Conservation (phyloP, 208 protist genomes). For the Acanthamoeba castellanii region DNA sequence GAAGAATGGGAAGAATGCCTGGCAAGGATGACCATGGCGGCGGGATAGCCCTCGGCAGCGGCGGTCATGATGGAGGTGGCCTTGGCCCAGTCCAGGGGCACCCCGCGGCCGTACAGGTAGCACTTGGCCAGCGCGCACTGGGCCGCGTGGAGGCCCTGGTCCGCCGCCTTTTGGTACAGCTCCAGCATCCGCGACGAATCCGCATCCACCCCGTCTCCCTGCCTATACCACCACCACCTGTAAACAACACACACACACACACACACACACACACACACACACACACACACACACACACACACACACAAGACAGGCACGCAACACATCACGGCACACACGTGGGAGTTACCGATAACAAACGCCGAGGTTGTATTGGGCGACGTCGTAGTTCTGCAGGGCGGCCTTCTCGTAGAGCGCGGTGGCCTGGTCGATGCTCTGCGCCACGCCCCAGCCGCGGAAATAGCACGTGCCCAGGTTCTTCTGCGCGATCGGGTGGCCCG, state of each 20-base stretch:
- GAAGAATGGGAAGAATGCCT: neutral
- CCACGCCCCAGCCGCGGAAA: neutral
- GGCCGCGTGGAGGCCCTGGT: neutral
- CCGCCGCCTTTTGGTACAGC: constrained; percentile 1
- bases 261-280: no score
- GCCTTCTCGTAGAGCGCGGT: constrained; percentile 15
- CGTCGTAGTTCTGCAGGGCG: constrained; percentile 13
- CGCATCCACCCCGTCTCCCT: neutral
- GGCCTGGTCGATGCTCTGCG: constrained; percentile 22
- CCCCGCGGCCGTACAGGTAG: neutral
- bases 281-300: no score
- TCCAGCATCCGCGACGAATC: constrained; percentile 2
- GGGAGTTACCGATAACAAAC: constrained; percentile 24
- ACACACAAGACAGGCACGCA: no score
- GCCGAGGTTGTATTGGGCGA: constrained; percentile 48
- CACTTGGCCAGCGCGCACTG: constrained; percentile 18
- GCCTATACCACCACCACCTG: neutral
- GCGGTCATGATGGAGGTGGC: neutral
- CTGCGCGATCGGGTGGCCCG: constrained; percentile 8
- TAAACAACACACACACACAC: neutral
- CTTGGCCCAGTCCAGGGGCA: neutral
- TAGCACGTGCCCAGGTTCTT: constrained; percentile 46
- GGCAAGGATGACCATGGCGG: neutral
- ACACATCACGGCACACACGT: no score
- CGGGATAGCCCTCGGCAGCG: neutral